Percentiles rank a stretch among this genome's conserved stretches.
phyloP scores from a whole-genome alignment of 768 basidiomycete species.

The Rhodotorula diobovata region DNA sequence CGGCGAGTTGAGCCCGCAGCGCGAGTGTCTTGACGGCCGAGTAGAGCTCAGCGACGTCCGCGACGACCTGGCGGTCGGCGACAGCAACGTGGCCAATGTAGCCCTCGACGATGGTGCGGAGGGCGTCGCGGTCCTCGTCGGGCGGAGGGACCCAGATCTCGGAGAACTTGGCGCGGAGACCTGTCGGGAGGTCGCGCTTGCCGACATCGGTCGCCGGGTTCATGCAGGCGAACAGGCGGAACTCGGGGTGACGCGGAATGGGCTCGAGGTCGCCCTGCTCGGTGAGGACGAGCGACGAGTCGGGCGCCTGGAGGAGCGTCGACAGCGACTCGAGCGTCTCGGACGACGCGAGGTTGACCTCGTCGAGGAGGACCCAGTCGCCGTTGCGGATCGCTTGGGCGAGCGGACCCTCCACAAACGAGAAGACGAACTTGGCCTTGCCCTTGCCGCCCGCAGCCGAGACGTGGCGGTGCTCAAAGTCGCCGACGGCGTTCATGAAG shows the following conservation, averaged over 20 bases:
- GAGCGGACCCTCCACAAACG: slow-evolving; percentile 93
- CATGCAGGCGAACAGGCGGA: slow-evolving; percentile 98
- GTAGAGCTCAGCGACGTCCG: slow-evolving; percentile 91
- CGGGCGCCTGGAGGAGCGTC: slow-evolving; percentile 75
- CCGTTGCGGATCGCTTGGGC: slow-evolving; percentile 81
- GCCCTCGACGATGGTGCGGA: slow-evolving; percentile 76
- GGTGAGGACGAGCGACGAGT: slow-evolving; percentile 82
- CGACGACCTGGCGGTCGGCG: slow-evolving; percentile 77
- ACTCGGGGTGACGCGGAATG: slow-evolving; percentile 85
- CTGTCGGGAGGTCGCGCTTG: slow-evolving; percentile 90
- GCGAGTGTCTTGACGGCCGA: slow-evolving; percentile 69
- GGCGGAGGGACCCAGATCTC: slow-evolving; percentile 94
- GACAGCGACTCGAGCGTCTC: slow-evolving; percentile 93
- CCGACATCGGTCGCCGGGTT: slow-evolving; percentile 98
- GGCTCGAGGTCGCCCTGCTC: slow-evolving; percentile 88
- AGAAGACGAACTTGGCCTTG: slow-evolving; percentile 84
- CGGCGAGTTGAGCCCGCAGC: slow-evolving; percentile 71
- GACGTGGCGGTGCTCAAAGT: slow-evolving; percentile 86
- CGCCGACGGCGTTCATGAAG: slow-evolving; percentile 64
- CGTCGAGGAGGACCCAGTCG: slow-evolving; percentile 92
- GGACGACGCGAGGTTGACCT: slow-evolving; percentile 87
- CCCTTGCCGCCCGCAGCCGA: slow-evolving; percentile 52
- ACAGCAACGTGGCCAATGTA: slow-evolving; percentile 80
- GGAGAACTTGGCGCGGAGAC: slow-evolving; percentile 84
- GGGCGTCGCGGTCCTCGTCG: slow-evolving; percentile 82